Percentiles rank a stretch among this genome's conserved stretches.
Evolutionary conservation across 73 alveolate genomes (phyloP).

Genomic region (Breviolum minutum): DNA sequence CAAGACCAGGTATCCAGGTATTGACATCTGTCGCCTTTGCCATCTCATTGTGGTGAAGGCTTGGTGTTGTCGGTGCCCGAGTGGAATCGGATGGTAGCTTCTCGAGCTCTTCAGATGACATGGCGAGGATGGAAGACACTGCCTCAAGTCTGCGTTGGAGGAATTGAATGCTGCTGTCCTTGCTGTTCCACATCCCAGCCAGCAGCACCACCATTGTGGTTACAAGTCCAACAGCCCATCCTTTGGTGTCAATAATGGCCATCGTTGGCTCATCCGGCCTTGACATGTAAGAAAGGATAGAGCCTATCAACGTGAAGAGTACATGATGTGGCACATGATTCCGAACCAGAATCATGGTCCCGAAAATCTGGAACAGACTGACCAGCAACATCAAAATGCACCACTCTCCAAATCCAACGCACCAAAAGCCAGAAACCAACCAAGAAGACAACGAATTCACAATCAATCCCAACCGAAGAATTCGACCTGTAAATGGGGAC

Average conservation of each 20-base stretch:
- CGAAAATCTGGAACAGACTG: not conserved
- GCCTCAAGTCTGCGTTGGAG: not conserved
- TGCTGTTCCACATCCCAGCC: not conserved
- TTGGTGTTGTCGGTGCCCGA: no score
- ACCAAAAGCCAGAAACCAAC: conserved; percentile 29
- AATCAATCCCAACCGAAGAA: not conserved
- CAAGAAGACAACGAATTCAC: not conserved
- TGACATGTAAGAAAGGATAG: not conserved
- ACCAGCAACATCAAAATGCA: not conserved
- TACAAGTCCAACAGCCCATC: not conserved
- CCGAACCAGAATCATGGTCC: not conserved
- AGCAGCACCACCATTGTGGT: not conserved
- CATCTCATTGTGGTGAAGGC: no score
- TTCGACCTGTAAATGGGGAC: not conserved
- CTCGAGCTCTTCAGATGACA: not conserved
- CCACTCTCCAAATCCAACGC: conserved; percentile 30
- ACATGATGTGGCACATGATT: not conserved
- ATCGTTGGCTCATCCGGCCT: not conserved
- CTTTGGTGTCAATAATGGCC: not conserved
- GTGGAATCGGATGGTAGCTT: no score
- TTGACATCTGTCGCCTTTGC: no score
- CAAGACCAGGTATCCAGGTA: no score
- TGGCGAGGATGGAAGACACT: not conserved
- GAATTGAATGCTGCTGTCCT: not conserved
- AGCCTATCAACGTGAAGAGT: not conserved